Percentiles rank a stretch among this genome's conserved stretches.
Conservation (phyloP, 1,284 basidiomycete species). For the Ceratobasidium sp. region DNA sequence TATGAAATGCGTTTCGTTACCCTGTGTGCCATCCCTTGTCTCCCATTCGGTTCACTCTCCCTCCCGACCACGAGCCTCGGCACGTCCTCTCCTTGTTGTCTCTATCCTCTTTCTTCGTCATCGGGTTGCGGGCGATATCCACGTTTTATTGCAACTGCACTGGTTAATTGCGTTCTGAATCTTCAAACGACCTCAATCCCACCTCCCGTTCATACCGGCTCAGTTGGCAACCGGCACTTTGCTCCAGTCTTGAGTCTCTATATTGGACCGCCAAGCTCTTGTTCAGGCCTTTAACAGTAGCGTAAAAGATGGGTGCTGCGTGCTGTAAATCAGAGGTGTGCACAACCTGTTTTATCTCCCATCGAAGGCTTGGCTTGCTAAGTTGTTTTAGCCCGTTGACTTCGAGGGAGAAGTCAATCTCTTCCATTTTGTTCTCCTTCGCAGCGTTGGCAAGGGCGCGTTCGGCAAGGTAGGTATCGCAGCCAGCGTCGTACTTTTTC, state of each 20-base stretch:
- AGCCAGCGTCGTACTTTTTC: conserved; percentile 10
- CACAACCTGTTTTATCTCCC: conserved; percentile 13
- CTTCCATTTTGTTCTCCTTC: conserved; percentile 93
- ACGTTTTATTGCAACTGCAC: conserved; percentile 32
- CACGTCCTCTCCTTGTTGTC: conserved; percentile 27
- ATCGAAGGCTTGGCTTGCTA: conserved; percentile 27
- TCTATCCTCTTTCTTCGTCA: conserved; percentile 41
- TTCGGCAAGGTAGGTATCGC: conserved; percentile 84
- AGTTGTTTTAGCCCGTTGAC: conserved; percentile 80
- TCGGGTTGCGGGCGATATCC: conserved; percentile 42
- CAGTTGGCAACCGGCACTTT: conserved; percentile 33
- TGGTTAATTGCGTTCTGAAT: conserved; percentile 35
- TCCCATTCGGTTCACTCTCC: conserved; percentile 25
- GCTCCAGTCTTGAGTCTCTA: conserved; percentile 22
- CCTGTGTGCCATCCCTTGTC: conserved; percentile 12
- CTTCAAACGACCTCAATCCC: conserved; percentile 2
- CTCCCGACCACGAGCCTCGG: conserved; percentile 18
- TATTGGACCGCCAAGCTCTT: not conserved
- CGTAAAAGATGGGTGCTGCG: conserved; percentile 70
- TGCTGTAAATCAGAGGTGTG: conserved; percentile 81
- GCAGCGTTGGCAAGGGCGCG: conserved; percentile 96
- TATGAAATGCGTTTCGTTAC: conserved; percentile 40
- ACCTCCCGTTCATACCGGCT: not conserved
- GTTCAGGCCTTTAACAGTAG: conserved; percentile 2
- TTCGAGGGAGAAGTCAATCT: conserved; percentile 97